phyloP scores from a whole-genome alignment of 805 yeast genomes.

The Kuraishia piskuri region DNA sequence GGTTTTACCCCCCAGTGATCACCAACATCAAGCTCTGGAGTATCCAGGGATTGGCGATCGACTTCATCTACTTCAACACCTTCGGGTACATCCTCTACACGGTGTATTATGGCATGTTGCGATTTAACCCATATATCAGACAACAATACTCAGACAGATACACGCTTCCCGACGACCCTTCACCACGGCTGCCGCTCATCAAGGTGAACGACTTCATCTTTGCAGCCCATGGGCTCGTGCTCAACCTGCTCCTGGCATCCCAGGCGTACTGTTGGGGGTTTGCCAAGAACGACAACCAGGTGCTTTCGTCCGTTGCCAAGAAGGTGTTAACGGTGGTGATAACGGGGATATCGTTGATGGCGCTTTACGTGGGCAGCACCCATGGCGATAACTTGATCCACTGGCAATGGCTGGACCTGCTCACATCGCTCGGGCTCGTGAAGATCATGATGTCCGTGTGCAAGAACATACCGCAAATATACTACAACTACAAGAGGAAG shows the following conservation, averaged over 20 bases:
- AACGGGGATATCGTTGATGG: constrained; percentile 7
- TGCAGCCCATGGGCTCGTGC: constrained; percentile 19
- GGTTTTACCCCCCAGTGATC: constrained; percentile 23
- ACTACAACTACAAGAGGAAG: constrained; percentile 23
- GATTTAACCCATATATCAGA: constrained; percentile 14
- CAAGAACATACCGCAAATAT: constrained; percentile 25
- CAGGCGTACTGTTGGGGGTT: constrained; percentile 26
- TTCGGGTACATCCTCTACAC: constrained; percentile 23
- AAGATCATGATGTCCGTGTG: constrained; percentile 24
- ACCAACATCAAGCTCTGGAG: constrained; percentile 21
- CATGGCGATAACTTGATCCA: constrained; percentile 8
- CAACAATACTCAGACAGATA: constrained; percentile 19
- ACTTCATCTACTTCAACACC: constrained; percentile 24
- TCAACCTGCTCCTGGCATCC: constrained; percentile 18
- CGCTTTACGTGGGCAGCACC: constrained; percentile 8
- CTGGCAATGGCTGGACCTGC: constrained; percentile 22
- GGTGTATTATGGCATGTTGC: constrained; percentile 17
- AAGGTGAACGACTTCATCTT: constrained; percentile 23
- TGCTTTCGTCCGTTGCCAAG: constrained; percentile 14
- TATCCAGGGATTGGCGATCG: constrained; percentile 26
- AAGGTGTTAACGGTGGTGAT: constrained; percentile 2
- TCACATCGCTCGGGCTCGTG: constrained; percentile 23
- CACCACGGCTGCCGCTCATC: constrained; percentile 18
- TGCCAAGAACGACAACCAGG: constrained; percentile 23
- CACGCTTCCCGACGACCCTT: constrained; percentile 10